These are phyloP conservation scores for Xylaria sp. DNA, from an alignment of 495 filamentous ascomycete genomes.

Conservation along the genomic window DNA sequence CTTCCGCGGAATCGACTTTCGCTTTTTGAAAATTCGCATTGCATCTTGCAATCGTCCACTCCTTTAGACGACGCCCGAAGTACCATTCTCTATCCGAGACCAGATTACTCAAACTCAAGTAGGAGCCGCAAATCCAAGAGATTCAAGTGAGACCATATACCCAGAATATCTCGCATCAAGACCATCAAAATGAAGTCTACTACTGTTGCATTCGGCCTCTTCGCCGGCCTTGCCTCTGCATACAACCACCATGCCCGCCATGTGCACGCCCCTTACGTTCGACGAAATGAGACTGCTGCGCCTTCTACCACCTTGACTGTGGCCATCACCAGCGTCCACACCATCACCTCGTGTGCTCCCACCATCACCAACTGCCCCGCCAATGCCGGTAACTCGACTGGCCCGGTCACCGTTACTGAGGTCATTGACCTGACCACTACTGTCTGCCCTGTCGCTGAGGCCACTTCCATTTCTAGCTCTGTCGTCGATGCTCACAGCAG, in stretches of 20 bases:
- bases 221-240: conserved; percentile 53
- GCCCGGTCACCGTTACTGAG: conserved; percentile 52
- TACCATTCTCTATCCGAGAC: conserved; percentile 38
- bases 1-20: conserved; percentile 57
- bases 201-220: conserved; percentile 51
- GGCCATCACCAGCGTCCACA: conserved; percentile 63
- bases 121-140: conserved; percentile 31
- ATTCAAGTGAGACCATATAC: conserved; percentile 26
- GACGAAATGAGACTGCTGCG: conserved; percentile 42
- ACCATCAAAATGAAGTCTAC: conserved; percentile 56
- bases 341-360: conserved; percentile 67
- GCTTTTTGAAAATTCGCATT: conserved; percentile 42
- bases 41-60: conserved; percentile 43
- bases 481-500: conserved; percentile 44
- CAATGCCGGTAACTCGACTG: conserved; percentile 45
- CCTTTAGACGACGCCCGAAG: conserved; percentile 41
- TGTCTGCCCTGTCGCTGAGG: conserved; percentile 54
- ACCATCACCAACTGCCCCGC: conserved; percentile 71
- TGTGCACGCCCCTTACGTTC: conserved; percentile 45
- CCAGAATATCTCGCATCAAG: conserved; percentile 19
- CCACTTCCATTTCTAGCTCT: conserved; percentile 49
- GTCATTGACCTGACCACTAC: conserved; percentile 52
- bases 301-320: conserved; percentile 54
- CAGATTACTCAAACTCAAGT: conserved; percentile 39
- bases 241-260: conserved; percentile 50